Base-by-base conservation (phyloP, 768 basidiomycete species). In the Lentinula lateritia region DNA sequence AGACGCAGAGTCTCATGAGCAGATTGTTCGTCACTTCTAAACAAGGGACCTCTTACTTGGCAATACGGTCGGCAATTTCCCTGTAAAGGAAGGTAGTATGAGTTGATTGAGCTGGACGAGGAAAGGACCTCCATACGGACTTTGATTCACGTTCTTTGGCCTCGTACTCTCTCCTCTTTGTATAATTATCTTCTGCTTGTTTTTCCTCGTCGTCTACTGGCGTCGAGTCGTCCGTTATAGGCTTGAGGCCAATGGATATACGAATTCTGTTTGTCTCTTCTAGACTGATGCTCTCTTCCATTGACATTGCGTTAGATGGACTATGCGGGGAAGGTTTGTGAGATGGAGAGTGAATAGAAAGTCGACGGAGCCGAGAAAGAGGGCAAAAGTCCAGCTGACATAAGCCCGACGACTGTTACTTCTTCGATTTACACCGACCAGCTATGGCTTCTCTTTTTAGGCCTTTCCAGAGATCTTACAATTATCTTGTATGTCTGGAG, bases 231-330 rank as follows among this genome's bases (percentile, higher is more conserved):
- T 94, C 95, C 16, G 88, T 90, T 61, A 98, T 83, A 45, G 97
- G 95, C 71, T 95, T 93, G 62, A 99, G 87, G 65, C 97, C 97
- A 42, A 97, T 83, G 5, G 89, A 90, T 62, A 96, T 85, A 76
- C 97, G 93, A 73, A 97, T 92, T 76, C 91, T 95, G 82, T 95
- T 95, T 41, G 94, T 95, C 80, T 95, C 93, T 70, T 95, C 93
- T 70, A 96, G 83, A 69, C 90, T 91, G 71, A 96, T 90, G 66
- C 90, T 88, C 74, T 92, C 86, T 78, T 93, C 89, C 89, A 91
- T 87, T 16, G 87, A 82, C 80, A 83, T 84, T 62, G 64, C 75
- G 69, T 43, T 18, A 59, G 52, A 58, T 46, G 56, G 13, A 23
- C 48, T 23, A 4, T 8, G 15, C 9, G 28, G 6, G 32, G 43